Evolutionary conservation across 306 rosid species (phyloP), one percentile per base, ranked within the genome.

Genomic region (Astragalus membranaceus): DNA sequence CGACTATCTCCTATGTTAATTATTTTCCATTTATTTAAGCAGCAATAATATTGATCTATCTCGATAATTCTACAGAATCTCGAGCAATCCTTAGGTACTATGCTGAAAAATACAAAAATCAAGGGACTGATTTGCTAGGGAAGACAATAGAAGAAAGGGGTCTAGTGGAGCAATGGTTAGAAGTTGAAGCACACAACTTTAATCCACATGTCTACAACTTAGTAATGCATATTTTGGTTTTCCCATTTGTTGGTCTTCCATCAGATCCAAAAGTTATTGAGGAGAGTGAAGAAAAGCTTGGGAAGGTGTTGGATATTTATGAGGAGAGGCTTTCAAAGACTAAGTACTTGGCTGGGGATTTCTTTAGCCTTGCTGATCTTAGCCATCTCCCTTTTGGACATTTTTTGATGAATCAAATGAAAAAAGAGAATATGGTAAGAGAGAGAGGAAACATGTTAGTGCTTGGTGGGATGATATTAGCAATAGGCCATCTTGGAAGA

Each of bases 391-490:
- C 73, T 12, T 55, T 75, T 35, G 62, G 67, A n/a, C 73, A 66
- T 20, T 75, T 54, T 46, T 55, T 65, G 20, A 10, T 75, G 43
- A 55, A 55, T 13, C 37, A 35, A 55, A 44, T 44, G 49, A 12
- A 36, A 2, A 54, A n/a, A 16, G 79, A 35, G 59, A 32, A 55
- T 54, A 10, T 75, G 32, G 60, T 75, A 0, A 65, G 58, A 17
- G 60, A n/a, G n/a, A 75, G 10, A 75, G 73, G 44, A 65, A 75
- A 13, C 60, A 75, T 65, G 79, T 75, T 32, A 75, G 66, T 75
- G 73, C 20, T 66, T 75, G 67, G 79, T 66, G 79, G 79, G 79
- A 75, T 75, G 67, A 75, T 32, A 75, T 75, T 75, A 75, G 79
- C 42, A 55, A 26, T 7, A 75, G 79, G 65, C 79, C 79, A 29